These are phyloP conservation scores for Stentor coeruleus DNA, from an alignment of 73 alveolate species.

Conservation along the genomic window DNA sequence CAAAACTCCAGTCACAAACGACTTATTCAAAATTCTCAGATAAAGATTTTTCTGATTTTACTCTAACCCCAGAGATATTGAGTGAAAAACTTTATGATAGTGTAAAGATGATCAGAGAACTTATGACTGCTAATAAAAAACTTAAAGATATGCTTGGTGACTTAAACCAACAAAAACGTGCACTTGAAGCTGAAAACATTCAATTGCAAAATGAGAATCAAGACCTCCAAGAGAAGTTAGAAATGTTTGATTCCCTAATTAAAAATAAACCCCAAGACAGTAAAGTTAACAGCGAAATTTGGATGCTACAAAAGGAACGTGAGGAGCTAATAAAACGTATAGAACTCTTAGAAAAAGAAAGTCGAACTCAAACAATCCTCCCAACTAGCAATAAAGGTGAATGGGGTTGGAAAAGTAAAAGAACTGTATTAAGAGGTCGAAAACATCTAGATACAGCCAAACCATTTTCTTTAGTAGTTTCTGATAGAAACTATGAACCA, in stretches of 20 bases:
- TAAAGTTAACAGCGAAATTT: neutral
- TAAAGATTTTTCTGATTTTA: neutral
- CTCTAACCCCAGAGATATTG: conserved; percentile 26
- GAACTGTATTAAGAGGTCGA: conserved; percentile 6
- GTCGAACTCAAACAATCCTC: neutral
- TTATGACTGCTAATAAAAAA: conserved; percentile 32
- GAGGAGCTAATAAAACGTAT: neutral
- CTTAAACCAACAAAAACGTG: neutral
- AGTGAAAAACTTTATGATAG: conserved; percentile 47
- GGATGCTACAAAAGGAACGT: neutral
- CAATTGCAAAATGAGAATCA: neutral
- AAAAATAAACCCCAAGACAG: neutral
- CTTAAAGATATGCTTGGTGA: conserved; percentile 10
- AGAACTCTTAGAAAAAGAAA: conserved; percentile 13
- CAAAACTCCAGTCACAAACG: neutral
- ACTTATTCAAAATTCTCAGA: too few species aligned
- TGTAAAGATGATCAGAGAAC: conserved; percentile 40
- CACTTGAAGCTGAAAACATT: neutral
- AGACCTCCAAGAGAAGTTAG: neutral
- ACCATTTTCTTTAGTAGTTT: neutral
- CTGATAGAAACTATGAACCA: too few species aligned
- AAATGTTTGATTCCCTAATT: neutral
- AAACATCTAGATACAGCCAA: neutral
- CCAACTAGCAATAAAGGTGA: conserved; percentile 10
- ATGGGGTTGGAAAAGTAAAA: conserved; percentile 13